Percentiles rank a stretch among this genome's conserved stretches.
These are phyloP conservation scores for Blastomyces emzantsi DNA, from an alignment of 2,329 filamentous ascomycete species.

Conservation along the genomic window DNA sequence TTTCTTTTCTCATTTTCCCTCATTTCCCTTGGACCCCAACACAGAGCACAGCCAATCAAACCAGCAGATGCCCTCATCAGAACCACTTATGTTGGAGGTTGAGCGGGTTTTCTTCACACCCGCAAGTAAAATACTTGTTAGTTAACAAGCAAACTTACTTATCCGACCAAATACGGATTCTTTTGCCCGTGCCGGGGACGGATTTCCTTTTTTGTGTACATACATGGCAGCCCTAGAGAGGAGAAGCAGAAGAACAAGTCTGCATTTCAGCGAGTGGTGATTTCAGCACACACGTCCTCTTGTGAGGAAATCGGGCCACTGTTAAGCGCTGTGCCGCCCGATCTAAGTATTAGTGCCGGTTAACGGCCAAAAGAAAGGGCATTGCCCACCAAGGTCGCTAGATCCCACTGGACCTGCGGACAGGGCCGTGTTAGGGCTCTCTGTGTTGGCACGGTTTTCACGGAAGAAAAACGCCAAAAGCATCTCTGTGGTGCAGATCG, in stretches of 20 bases:
- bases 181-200: neutral
- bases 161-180: neutral
- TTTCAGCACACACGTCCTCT: neutral
- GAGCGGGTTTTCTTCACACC: neutral
- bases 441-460: neutral
- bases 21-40: neutral
- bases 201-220: neutral
- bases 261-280: neutral
- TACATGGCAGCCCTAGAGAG: neutral
- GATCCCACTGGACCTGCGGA: neutral
- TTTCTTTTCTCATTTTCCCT: neutral
- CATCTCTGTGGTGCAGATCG: neutral
- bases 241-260: neutral
- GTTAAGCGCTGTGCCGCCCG: constrained; percentile 5
- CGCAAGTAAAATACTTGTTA: neutral
- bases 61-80: neutral
- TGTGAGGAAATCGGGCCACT: neutral
- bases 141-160: no score
- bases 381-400: neutral
- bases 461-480: neutral
- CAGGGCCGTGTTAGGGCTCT: neutral
- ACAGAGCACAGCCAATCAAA: neutral
- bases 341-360: neutral
- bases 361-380: neutral
- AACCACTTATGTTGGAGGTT: neutral